Conservation (phyloP, 345 rosid species). For the Camelina hispida region DNA sequence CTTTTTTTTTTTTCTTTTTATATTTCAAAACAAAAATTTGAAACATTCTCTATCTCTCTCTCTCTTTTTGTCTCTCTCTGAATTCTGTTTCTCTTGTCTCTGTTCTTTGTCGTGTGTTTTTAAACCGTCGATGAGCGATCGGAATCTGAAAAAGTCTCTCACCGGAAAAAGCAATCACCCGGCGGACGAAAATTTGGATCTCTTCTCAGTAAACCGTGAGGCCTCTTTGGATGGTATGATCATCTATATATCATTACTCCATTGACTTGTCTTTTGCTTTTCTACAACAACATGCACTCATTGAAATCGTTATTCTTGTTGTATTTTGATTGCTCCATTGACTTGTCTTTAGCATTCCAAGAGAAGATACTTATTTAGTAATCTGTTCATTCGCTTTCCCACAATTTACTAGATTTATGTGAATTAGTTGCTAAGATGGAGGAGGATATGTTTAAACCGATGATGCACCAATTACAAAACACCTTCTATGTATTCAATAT, state of each 20-base stretch:
- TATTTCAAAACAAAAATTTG: neutral
- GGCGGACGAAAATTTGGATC: conserved; percentile 34
- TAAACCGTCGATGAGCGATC: conserved; percentile 38
- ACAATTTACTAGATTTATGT: no score
- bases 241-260: conserved; percentile 13
- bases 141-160: conserved; percentile 32
- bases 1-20: neutral
- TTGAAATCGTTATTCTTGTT: neutral
- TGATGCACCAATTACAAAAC: neutral
- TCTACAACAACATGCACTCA: neutral
- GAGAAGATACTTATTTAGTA: neutral
- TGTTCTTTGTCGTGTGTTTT: neutral
- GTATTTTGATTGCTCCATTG: neutral
- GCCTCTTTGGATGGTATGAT: conserved; percentile 37
- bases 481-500: neutral
- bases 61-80: conserved; percentile 15
- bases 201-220: conserved; percentile 39
- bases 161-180: conserved; percentile 26
- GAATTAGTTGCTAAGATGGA: no score
- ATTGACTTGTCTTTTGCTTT: conserved; percentile 35
- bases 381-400: neutral
- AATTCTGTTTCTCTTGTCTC: neutral
- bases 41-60: conserved; percentile 16
- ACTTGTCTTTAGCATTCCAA: neutral
- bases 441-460: neutral